Evolutionary conservation across 345 rosid species (phyloP), one percentile per base, ranked within the genome.

Genomic region (Linum tenue): DNA sequence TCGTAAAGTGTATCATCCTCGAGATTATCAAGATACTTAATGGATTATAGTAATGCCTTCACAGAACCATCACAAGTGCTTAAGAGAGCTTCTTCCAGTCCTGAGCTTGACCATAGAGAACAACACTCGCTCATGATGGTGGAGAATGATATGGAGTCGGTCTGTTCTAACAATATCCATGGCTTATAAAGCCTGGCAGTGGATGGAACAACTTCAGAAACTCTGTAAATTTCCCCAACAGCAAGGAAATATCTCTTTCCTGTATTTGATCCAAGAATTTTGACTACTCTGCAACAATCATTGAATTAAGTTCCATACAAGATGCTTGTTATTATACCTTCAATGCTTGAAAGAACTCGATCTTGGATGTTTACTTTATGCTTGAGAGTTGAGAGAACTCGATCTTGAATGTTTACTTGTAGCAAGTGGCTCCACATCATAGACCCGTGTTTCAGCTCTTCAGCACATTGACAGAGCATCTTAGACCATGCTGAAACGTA

Each of bases 191-290:
- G 77, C 82, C 75, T 83, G 43, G 72, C 73, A 2, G 97, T 78
- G 56, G 78, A 79, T 77, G 71, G 74, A 59, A 94, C 73, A 72
- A 94, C 82, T 79, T 80, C 79, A 41, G 72, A 79, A n/a, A 78
- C 83, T 80, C 96, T 82, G 81, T 80, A 88, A 66, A 94, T 80
- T 74, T 94, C 96, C 58, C 95, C 92, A 7, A 94, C 85, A 17
- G 96, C 82, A 64, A 84, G 73, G 66, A 80, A 58, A 67, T 78
- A 78, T 50, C 71, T 76, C 80, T 78, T 85, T 59, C 95, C 99
- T 94, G 89, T 5, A 75, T 1, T 63, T 50, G 37, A 11, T 37
- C 11, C 40, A 64, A 72, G 37, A 64, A 72, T 22, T 37, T 60
- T 59, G 14, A 37, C 48, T 22, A 14, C 5, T 17, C 38, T n/a